phyloP scores from a whole-genome alignment of 2,329 filamentous ascomycete species.

The Arthroderma uncinatum region DNA sequence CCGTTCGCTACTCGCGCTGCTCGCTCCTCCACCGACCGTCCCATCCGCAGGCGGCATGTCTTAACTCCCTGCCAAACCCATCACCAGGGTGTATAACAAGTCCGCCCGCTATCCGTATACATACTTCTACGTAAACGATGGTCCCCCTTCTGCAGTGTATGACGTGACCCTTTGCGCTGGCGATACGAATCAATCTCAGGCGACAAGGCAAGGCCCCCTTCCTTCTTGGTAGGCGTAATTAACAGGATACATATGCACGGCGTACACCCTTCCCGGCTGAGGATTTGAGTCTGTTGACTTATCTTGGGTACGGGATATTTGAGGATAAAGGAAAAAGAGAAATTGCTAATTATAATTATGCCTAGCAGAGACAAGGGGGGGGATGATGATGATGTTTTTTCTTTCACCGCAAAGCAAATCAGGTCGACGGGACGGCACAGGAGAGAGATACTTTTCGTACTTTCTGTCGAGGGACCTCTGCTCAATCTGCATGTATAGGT shows the following conservation, averaged over 20 bases:
- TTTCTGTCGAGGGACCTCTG: not conserved
- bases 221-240: not conserved
- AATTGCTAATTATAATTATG: not conserved
- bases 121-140: too few relatives aligned
- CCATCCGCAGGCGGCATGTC: not conserved
- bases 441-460: not conserved
- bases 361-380: not conserved
- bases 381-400: too few relatives aligned
- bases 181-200: slow-evolving; percentile 4
- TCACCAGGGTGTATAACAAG: not conserved
- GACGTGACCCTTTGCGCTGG: not conserved
- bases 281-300: not conserved
- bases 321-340: not conserved
- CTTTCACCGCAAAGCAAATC: not conserved
- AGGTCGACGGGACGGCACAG: not conserved
- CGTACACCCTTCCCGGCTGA: not conserved
- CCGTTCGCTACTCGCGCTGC: not conserved
- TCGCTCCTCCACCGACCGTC: not conserved
- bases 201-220: not conserved
- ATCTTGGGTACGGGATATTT: not conserved
- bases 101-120: not conserved
- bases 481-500: not conserved
- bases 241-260: not conserved
- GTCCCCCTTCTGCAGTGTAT: not conserved
- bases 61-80: slow-evolving; percentile 4